Percentiles rank a stretch among this genome's conserved stretches.
Evolutionary conservation across 225 moss, liverwort and hornwort species (phyloP).

Genomic region (Anthoceros angustus): DNA sequence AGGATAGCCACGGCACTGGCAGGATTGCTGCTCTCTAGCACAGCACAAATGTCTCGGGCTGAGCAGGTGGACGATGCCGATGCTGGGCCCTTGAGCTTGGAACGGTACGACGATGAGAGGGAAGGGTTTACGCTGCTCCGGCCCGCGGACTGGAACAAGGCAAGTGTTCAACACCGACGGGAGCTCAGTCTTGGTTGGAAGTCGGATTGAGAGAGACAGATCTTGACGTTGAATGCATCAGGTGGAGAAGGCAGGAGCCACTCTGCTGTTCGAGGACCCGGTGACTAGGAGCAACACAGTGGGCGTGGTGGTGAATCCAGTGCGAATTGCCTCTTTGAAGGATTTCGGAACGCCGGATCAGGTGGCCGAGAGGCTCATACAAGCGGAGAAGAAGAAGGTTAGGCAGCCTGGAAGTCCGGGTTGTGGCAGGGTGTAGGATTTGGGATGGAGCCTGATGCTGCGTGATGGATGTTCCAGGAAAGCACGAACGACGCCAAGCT

Average conservation of each 20-base stretch:
- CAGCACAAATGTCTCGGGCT: too few species aligned
- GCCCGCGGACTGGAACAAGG: slow-evolving; percentile 79
- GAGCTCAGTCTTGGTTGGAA: neutral
- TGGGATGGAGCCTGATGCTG: neutral
- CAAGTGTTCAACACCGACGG: slow-evolving; percentile 4
- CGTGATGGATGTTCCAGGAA: slow-evolving; percentile 29
- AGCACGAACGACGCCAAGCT: slow-evolving; percentile 91
- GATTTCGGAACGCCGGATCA: slow-evolving; percentile 63
- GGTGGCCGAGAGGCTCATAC: slow-evolving; percentile 62
- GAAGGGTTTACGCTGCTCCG: slow-evolving; percentile 67
- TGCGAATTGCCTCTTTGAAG: slow-evolving; percentile 71
- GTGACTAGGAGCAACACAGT: slow-evolving; percentile 66
- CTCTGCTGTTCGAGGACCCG: slow-evolving; percentile 84
- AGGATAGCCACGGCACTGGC: too few species aligned
- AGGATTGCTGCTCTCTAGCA: too few species aligned
- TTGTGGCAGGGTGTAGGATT: neutral
- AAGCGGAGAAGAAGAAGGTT: slow-evolving; percentile 89
- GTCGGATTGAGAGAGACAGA: neutral
- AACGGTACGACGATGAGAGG: slow-evolving; percentile 68
- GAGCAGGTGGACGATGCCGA: slow-evolving; percentile 13
- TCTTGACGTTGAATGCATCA: slow-evolving; percentile 12
- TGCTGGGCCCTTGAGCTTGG: slow-evolving; percentile 32
- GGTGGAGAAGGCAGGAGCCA: slow-evolving; percentile 95
- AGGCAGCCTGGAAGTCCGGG: neutral
- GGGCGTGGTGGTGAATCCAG: slow-evolving; percentile 89